Evolutionary conservation across 768 basidiomycete genomes (phyloP), one percentile per base, ranked within the genome.

Genomic region (Termitomyces sp.): DNA sequence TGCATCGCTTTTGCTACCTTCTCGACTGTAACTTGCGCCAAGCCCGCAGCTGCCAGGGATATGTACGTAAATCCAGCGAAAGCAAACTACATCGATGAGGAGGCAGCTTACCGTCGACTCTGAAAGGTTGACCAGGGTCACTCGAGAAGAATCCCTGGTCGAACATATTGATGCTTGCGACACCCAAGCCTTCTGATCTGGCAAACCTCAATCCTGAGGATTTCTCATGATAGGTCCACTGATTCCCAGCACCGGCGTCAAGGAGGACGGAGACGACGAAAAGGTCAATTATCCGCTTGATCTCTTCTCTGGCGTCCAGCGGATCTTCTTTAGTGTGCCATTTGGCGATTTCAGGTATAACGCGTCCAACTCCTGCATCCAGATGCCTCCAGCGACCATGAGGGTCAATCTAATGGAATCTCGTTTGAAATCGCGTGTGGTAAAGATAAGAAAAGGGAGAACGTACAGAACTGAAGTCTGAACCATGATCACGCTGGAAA

Each of bases 131-230:
- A 0, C 70, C 67, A 5, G 65, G 65, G 56, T 82, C 75, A 28
- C 85, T 79, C 14, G 90, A 93, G 73, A 98, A 98, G 48, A 94
- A 70, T 0, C 96, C 96, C 3, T 75, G 70, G 53, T 79, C 70
- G 60, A 97, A 98, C 93, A 98, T 97, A 67, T 90, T 85, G 44
- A 93, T 74, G 65, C 90, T 93, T 0, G 94, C 96, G 5, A 98
- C 87, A 0, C 87, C 96, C 6, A 99, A 74, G 0, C 96, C 96
- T 67, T 86, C 91, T 5, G 82, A 94, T 64, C 88, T 79, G 52
- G 74, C 67, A 69, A 85, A 93, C 0, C 70, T 74, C 56, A 75
- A 65, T 0, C 80, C 82, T 0, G 82, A 79, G 0, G 68, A 72
- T 5, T 77, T 69, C 57, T 95, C 94, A 7, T 72, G 76, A 70